Evolutionary conservation across 768 basidiomycete species (phyloP).

Genomic region (Lactarius quietus): DNA sequence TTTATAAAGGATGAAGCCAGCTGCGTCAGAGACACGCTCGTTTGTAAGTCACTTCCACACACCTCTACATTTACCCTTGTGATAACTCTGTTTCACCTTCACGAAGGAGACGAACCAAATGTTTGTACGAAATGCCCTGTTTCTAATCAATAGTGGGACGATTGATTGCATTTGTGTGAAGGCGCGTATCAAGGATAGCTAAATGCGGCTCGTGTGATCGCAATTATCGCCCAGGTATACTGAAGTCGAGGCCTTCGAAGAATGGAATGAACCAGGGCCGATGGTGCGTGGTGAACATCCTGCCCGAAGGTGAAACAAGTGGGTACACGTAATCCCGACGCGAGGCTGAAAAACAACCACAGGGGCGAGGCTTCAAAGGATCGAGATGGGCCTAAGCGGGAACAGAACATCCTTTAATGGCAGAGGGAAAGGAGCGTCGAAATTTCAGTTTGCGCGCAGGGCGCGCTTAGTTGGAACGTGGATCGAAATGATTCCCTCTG

Average conservation of each 20-base stretch:
- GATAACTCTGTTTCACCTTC: not conserved
- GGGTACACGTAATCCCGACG: constrained; percentile 21
- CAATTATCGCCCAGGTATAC: constrained; percentile 11
- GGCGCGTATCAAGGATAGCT: constrained; percentile 1
- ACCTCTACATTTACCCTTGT: constrained; percentile 6
- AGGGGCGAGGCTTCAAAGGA: constrained; percentile 11
- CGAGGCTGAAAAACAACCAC: constrained; percentile 6
- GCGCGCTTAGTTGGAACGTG: constrained; percentile 3
- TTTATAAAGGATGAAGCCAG: constrained; percentile 12
- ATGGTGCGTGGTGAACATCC: constrained; percentile 16
- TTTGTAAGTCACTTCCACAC: constrained; percentile 11
- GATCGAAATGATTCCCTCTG: not conserved
- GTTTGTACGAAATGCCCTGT: constrained; percentile 20
- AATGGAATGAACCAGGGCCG: constrained; percentile 20
- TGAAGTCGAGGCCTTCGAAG: constrained; percentile 27
- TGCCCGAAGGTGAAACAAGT: constrained; percentile 16
- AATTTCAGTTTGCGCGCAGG: not conserved
- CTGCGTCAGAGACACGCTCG: constrained; percentile 14
- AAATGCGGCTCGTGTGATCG: constrained; percentile 19
- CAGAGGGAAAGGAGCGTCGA: not conserved
- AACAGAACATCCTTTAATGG: constrained; percentile 7
- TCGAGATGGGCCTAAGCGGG: constrained; percentile 7
- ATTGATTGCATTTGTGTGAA: constrained; percentile 23
- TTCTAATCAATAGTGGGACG: constrained; percentile 12
- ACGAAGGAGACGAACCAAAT: constrained; percentile 4